Percentiles rank a stretch among this genome's conserved stretches.
Conservation (phyloP, 345 rosid genomes). For the Turritis glabra region DNA sequence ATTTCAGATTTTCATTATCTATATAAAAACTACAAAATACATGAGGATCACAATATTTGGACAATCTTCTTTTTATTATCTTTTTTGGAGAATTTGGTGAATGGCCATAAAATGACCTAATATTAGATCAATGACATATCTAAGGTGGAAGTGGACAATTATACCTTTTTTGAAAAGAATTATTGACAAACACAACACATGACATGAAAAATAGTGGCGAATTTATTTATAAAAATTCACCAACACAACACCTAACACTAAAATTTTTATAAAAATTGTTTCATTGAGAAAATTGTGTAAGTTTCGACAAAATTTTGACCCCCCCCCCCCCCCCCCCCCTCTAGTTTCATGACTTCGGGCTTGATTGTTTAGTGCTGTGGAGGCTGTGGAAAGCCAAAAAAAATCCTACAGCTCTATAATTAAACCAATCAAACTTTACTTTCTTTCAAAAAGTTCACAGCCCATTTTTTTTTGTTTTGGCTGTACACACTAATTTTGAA, state of each 20-base stretch:
- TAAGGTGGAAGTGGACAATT: background rate
- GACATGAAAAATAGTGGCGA: background rate
- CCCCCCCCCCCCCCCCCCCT: background rate
- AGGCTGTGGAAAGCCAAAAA: too few relatives aligned
- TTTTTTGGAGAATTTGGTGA: background rate
- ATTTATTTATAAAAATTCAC: too few relatives aligned
- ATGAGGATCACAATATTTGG: background rate
- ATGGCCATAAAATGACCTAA: background rate
- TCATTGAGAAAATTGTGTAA: background rate
- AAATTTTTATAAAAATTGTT: background rate
- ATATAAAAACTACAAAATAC: background rate
- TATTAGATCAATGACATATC: background rate
- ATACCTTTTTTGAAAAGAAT: background rate
- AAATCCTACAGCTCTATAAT: too few relatives aligned
- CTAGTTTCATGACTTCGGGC: background rate
- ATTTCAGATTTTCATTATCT: background rate
- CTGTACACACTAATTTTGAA: too few relatives aligned
- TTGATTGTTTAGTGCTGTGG: too few relatives aligned
- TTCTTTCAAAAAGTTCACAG: too few relatives aligned
- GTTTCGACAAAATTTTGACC: background rate
- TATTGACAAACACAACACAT: background rate
- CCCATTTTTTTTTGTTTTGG: too few relatives aligned
- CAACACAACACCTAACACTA: too few relatives aligned
- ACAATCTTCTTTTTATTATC: background rate
- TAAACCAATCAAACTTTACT: too few relatives aligned